Evolutionary conservation across 78 protist genomes (phyloP), one percentile per base, ranked within the genome.

Genomic region (Dictyostelium purpureum): DNA sequence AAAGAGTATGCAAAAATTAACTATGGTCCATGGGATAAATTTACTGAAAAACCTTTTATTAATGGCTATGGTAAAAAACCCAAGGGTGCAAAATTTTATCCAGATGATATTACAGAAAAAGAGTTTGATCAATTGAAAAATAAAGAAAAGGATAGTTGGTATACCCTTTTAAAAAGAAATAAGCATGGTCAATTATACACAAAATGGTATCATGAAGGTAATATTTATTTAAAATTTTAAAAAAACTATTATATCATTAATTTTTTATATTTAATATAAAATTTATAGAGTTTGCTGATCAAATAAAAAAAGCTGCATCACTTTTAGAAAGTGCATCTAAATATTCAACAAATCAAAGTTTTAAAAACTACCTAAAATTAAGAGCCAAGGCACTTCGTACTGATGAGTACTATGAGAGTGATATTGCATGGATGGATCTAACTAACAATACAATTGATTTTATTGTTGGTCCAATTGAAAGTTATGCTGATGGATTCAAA

Each of bases 11-110:
- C 40, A 18, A 26, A 12, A 35, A 65, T 65, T 5, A 65, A 65
- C 31, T 65, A 65, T 65, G 38, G 47, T 16, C 73, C 73, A 28
- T 65, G 73, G 73, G 73, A 65, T 65, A 65, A 42, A 65, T 65
- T 65, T 31, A 6, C n/a, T 33, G 73, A 65, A 31, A 65, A 65
- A 35, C 16, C 73, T 26, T 65, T 65, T 35, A 18, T 65, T 65
- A 19, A 18, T 65, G 73, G 73, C 18, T 26, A 26, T 65, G 47
- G 47, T 65, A 11, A 28, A 35, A 65, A 35, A 65, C 73, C 73
- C 0, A 10, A 2, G 5, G 47, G 47, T 35, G n/a, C 31, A 5
- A 6, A 65, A 26, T 65, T 65, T 18, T 65, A 65, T 65, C 73
- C 73, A 33, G 6, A 24, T 0, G 43, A 65, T 65, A 65, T 65